Evolutionary conservation across 2,329 filamentous ascomycete species (phyloP).

Genomic region (Corinectria fuckeliana): DNA sequence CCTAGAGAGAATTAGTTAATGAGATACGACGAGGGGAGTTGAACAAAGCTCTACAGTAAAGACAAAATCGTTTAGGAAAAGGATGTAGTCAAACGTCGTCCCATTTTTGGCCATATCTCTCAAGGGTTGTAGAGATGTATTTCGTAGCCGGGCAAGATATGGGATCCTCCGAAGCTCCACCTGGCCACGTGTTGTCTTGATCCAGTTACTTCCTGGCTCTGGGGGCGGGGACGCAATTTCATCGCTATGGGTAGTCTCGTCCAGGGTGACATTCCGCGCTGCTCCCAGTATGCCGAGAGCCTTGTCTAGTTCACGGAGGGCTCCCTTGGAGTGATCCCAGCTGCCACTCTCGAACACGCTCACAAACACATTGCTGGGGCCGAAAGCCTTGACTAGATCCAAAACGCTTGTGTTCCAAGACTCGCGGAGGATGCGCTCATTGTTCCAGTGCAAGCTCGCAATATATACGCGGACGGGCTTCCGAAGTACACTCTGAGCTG

Average conservation of each 20-base stretch:
- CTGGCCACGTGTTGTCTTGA: slow-evolving; percentile 58
- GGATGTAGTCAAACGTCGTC: slow-evolving; percentile 58
- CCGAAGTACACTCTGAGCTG: background rate
- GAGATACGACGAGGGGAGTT: too few species aligned
- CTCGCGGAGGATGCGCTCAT: slow-evolving; percentile 61
- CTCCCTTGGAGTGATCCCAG: slow-evolving; percentile 70
- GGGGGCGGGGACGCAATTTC: slow-evolving; percentile 50
- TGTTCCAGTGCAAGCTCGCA: slow-evolving; percentile 71
- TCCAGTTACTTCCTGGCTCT: slow-evolving; percentile 62
- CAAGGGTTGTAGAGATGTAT: slow-evolving; percentile 65
- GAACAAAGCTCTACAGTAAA: slow-evolving; percentile 53
- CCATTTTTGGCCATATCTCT: slow-evolving; percentile 55
- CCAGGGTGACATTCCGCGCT: slow-evolving; percentile 59
- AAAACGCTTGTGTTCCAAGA: slow-evolving; percentile 68
- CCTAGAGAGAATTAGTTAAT: slow-evolving; percentile 39
- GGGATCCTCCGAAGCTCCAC: slow-evolving; percentile 69
- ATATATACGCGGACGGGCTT: slow-evolving; percentile 61
- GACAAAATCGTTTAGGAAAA: slow-evolving; percentile 68
- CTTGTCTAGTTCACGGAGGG: slow-evolving; percentile 60
- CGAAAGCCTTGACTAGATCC: slow-evolving; percentile 60
- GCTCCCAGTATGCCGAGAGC: slow-evolving; percentile 59
- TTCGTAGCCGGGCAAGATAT: slow-evolving; percentile 69
- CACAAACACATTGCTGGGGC: slow-evolving; percentile 69
- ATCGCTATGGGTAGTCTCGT: slow-evolving; percentile 62
- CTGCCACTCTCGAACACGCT: slow-evolving; percentile 72